These are phyloP conservation scores for Pseudonectria foliicola DNA, from an alignment of 2,329 filamentous ascomycete genomes.

Conservation along the genomic window DNA sequence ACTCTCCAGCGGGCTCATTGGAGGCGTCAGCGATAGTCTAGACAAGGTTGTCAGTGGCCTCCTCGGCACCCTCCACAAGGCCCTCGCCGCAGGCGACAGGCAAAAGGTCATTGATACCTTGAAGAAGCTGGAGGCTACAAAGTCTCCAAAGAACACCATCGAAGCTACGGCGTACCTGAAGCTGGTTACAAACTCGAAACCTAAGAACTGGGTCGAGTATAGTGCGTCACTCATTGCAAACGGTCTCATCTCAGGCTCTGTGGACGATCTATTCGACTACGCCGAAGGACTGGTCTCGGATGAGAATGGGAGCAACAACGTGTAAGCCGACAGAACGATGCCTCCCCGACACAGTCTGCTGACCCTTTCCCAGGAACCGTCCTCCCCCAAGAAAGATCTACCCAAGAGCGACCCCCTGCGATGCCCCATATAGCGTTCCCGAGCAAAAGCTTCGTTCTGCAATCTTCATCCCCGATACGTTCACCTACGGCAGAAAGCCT, in stretches of 20 bases:
- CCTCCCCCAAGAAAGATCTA: slow-evolving; percentile 20
- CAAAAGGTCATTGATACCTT: neutral
- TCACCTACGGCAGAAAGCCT: slow-evolving; percentile 37
- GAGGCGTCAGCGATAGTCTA: neutral
- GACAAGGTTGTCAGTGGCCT: neutral
- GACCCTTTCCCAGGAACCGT: neutral
- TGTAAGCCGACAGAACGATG: neutral
- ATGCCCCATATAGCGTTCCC: slow-evolving; percentile 41
- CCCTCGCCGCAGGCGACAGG: neutral
- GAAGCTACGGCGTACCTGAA: neutral
- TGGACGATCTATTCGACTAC: slow-evolving; percentile 1
- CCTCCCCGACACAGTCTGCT: too few species aligned
- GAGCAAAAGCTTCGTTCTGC: slow-evolving; percentile 41
- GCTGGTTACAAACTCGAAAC: neutral
- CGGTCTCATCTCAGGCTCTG: slow-evolving; percentile 3
- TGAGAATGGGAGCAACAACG: neutral
- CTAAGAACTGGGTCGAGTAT: slow-evolving; percentile 2
- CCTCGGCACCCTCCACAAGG: neutral
- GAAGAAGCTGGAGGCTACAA: neutral
- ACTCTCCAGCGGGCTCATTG: neutral
- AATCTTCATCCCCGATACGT: slow-evolving; percentile 43
- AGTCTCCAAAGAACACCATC: neutral
- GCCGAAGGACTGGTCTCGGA: neutral
- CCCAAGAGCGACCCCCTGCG: slow-evolving; percentile 28
- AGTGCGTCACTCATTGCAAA: slow-evolving; percentile 1